Evolutionary conservation across 2,329 filamentous ascomycete genomes (phyloP), one percentile per base, ranked within the genome.

Genomic region (Ophiostoma sp.): DNA sequence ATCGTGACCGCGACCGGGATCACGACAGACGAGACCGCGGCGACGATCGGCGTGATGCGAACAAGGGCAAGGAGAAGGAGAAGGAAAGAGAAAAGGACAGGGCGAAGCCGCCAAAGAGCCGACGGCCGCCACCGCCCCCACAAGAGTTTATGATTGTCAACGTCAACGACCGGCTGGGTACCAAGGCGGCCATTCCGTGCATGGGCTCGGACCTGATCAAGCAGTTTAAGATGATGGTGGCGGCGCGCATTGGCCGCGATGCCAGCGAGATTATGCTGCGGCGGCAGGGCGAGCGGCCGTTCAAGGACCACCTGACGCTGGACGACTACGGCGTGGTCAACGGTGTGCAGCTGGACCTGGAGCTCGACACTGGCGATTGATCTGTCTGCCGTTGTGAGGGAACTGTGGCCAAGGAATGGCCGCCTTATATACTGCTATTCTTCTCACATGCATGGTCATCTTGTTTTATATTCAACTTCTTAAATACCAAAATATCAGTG

Each of bases 281-380:
- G 82, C 84, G 94, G 73, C 94, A 98, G 79, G 92, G 93, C 12
- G 92, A 97, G 80, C 81, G 93, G 72, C 93, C 94, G 38, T 97
- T 98, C 78, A 97, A 97, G 81, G 93, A 98, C 76, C 86, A 89
- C 74, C 83, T 97, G 70, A 93, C 88, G 45, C 78, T 97, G 73
- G 91, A 91, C 75, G 94, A 98, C 79, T 98, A 97, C 78, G 92
- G 91, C n/a, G 88, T 98, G 69, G 92, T 89, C 74, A 95, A 95
- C 79, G 94, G 94, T 9, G 93, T 97, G 75, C 85, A 87, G 78
- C 76, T 87, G 64, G 85, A 87, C 73, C 77, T 87, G 58, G 85
- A 87, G 78, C 83, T 87, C 65, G 85, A 87, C 72, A 87, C 85
- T 4, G 83, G 85, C 1, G 85, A 87, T 73, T 87, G 76, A 83